Percentiles rank a stretch among this genome's conserved stretches.
Conservation (phyloP, 345 rosid species). For the Arabidopsis arenosa region DNA sequence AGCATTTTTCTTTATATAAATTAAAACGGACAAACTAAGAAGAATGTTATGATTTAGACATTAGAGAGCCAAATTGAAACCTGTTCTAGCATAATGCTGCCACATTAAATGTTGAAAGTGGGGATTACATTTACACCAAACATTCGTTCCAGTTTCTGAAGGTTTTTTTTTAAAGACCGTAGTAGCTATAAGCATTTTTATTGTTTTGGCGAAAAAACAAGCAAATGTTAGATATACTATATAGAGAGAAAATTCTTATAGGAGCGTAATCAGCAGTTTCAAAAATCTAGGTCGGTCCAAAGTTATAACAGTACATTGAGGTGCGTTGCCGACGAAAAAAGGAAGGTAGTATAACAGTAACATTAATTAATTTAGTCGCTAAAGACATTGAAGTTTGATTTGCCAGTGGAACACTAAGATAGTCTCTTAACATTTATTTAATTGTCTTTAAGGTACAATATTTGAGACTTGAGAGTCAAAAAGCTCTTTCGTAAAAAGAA, state of each 20-base stretch:
- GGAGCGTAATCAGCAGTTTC: background rate
- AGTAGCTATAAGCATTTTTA: background rate
- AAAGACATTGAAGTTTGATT: constrained; percentile 23
- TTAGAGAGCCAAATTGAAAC: constrained; percentile 3
- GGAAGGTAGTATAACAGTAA: constrained; percentile 1
- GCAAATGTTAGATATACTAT: too few species aligned
- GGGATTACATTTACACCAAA: constrained; percentile 26
- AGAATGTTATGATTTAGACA: constrained; percentile 31
- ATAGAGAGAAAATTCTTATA: too few species aligned
- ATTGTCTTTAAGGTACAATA: background rate
- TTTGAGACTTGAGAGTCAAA: constrained; percentile 11
- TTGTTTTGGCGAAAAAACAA: too few species aligned
- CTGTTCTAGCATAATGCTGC: background rate
- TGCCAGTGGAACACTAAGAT: constrained; percentile 9
- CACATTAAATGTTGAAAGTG: constrained; percentile 16
- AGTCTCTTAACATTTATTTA: background rate
- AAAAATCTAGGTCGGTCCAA: constrained; percentile 12
- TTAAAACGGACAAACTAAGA: background rate
- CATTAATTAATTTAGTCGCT: background rate
- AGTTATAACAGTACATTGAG: constrained; percentile 19
- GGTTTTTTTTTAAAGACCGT: too few species aligned
- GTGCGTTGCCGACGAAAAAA: constrained; percentile 34
- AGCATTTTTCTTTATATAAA: background rate
- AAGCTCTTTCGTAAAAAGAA: constrained; percentile 20
- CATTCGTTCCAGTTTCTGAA: constrained; percentile 4